Evolutionary conservation across 2,329 filamentous ascomycete species (phyloP), one percentile per base, ranked within the genome.

Genomic region (Bipolaris sorokiniana): DNA sequence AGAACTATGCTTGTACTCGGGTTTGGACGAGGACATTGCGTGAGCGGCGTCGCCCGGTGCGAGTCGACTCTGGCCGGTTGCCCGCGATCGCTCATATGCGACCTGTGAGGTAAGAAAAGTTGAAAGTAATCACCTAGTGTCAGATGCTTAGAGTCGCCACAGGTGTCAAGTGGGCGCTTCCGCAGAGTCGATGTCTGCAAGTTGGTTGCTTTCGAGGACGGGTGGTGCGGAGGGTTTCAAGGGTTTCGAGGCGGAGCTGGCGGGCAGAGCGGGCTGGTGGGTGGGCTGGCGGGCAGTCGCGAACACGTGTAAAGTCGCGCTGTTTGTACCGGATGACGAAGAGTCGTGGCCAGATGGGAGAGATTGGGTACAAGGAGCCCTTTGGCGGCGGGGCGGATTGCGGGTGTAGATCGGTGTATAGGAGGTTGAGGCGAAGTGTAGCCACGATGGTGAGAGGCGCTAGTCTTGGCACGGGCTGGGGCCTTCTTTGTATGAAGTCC

Each of bases 91-190:
- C 61, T 62, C 67, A 70, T 69, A 63, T 65, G 61, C 59, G 61
- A 48, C 54, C 56, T 62, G 54, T 45, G 55, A 58, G 55, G 59
- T 48, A 50, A 61, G 58, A 54, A 69, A 72, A 66, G 56, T 52
- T 64, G 64, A 64, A 65, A 48, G 62, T 71, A 75, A 65, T 67
- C 72, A 78, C 76, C 76, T 78, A 71, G 42, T 56, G 71, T 77
- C 74, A 77, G 70, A 69, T 69, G 55, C 67, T 71, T 68, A 65
- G 68, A 65, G 64, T 73, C 72, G 75, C 76, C 76, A 77, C 76
- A 70, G 64, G 61, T 62, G 58, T 57, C 49, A 40, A 74, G 72
- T 75, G 49, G 65, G 74, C 76, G 76, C 75, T 77, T 77, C 76
- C 73, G 74, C 71, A 72, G 74, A 75, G 67, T 69, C 65, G 73